Percentiles rank a stretch among this genome's conserved stretches.
Evolutionary conservation across 192 early-diverging fungal genomes (phyloP).

Genomic region (Chytriomyces hyalinus): DNA sequence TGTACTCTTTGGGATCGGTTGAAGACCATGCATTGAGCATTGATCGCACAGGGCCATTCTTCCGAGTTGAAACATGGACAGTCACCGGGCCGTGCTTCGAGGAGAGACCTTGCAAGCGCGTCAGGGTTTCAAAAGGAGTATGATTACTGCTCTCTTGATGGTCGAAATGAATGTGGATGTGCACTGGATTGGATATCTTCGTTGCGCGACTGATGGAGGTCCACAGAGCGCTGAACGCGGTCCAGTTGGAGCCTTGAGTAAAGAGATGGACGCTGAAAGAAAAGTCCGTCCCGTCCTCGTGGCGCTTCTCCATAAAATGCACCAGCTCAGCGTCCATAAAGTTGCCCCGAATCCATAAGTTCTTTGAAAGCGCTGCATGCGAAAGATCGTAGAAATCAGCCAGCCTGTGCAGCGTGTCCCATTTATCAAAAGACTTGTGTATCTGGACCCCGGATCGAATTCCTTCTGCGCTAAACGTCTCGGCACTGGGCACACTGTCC

Average conservation of each 20-base stretch:
- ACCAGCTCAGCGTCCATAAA: slow-evolving; percentile 26
- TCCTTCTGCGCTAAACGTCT: neutral
- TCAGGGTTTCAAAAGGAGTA: neutral
- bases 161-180: slow-evolving; percentile 29
- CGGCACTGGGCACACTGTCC: neutral
- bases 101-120: neutral
- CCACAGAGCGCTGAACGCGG: slow-evolving; percentile 17
- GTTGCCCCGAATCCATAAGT: slow-evolving; percentile 21
- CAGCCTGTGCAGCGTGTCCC: slow-evolving; percentile 23
- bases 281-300: neutral
- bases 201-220: slow-evolving; percentile 8
- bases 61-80: neutral
- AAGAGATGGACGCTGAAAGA: slow-evolving; percentile 23
- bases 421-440: slow-evolving; percentile 2
- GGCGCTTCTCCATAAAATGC: neutral
- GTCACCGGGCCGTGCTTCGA: slow-evolving; percentile 15
- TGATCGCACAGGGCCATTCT: neutral
- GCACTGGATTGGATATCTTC: neutral
- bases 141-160: neutral
- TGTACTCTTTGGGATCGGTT: slow-evolving; percentile 6
- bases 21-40: slow-evolving; percentile 35
- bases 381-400: slow-evolving; percentile 36
- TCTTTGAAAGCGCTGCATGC: slow-evolving; percentile 25
- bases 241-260: slow-evolving; percentile 3
- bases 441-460: neutral